phyloP scores from a whole-genome alignment of 164 flowering plant species.

The Vitis riparia region DNA sequence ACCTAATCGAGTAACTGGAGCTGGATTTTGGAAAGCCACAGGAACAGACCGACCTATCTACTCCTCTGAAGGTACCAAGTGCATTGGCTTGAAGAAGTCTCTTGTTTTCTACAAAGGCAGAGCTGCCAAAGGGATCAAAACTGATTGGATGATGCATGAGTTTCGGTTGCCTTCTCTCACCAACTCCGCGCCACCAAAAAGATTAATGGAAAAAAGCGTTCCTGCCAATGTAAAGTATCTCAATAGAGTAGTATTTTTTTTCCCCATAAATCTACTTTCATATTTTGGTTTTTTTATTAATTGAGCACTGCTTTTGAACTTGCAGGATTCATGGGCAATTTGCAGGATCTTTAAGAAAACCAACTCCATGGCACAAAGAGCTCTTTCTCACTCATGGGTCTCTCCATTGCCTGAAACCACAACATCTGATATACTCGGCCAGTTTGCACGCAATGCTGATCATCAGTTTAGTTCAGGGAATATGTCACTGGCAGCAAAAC shows the following conservation, averaged over 20 bases:
- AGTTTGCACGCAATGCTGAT: neutral
- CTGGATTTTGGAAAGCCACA: conserved; percentile 98
- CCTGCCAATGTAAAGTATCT: conserved; percentile 59
- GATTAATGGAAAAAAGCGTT: conserved; percentile 48
- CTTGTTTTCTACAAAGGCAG: conserved; percentile 94
- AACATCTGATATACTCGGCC: conserved; percentile 1
- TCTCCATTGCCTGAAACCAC: conserved; percentile 27
- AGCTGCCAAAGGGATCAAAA: conserved; percentile 94
- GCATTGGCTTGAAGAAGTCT: conserved; percentile 95
- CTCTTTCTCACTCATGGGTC: conserved; percentile 80
- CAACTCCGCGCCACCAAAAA: conserved; percentile 44
- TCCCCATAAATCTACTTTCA: neutral
- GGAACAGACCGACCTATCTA: conserved; percentile 94
- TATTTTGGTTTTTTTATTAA: neutral
- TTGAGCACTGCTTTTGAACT: neutral
- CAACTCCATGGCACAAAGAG: conserved; percentile 75
- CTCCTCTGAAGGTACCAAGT: conserved; percentile 75
- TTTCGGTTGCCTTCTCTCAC: conserved; percentile 76
- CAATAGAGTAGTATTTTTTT: neutral
- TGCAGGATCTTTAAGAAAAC: conserved; percentile 97
- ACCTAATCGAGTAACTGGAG: conserved; percentile 91
- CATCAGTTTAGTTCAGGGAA: conserved; percentile 11
- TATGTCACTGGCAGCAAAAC: conserved; percentile 4
- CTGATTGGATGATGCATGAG: conserved; percentile 99
- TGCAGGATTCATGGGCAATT: conserved; percentile 97